Conservation (phyloP, 495 filamentous ascomycete species). For the Beverwykella pulmonaria region DNA sequence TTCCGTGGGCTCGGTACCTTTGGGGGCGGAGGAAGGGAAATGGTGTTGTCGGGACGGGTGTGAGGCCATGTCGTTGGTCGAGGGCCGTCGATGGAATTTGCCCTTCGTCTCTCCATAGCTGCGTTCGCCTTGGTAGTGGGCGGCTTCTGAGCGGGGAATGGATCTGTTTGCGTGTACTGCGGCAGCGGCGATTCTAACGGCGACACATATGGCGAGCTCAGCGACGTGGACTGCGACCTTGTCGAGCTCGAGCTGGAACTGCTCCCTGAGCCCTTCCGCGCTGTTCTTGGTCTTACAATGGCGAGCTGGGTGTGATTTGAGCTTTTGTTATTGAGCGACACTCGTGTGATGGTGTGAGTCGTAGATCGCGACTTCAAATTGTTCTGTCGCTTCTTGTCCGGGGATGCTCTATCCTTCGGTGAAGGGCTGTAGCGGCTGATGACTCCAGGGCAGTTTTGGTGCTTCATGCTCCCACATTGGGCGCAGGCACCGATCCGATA, state of each 20-base stretch:
- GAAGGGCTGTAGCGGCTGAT: not conserved
- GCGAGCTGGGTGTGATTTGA: slow-evolving; percentile 32
- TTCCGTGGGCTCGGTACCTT: slow-evolving; percentile 4
- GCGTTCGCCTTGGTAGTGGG: not conserved
- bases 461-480: slow-evolving; percentile 26
- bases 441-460: slow-evolving; percentile 13
- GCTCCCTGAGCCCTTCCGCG: slow-evolving; percentile 28
- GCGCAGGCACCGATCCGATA: slow-evolving; percentile 21
- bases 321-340: slow-evolving; percentile 24
- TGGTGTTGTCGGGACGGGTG: slow-evolving; percentile 10
- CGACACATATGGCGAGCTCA: slow-evolving; percentile 20
- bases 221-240: slow-evolving; percentile 21
- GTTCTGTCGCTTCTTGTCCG: slow-evolving; percentile 20
- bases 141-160: slow-evolving; percentile 7
- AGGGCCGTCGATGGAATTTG: slow-evolving; percentile 16
- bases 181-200: slow-evolving; percentile 31
- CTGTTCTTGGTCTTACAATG: slow-evolving; percentile 27
- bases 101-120: slow-evolving; percentile 3
- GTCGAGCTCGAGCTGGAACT: slow-evolving; percentile 26
- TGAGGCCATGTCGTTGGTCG: slow-evolving; percentile 34
- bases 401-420: not conserved
- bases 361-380: slow-evolving; percentile 14
- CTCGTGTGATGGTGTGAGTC: slow-evolving; percentile 19
- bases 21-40: not conserved
- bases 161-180: slow-evolving; percentile 19